Evolutionary conservation across 306 rosid genomes (phyloP).

Genomic region (Prunus armeniaca): DNA sequence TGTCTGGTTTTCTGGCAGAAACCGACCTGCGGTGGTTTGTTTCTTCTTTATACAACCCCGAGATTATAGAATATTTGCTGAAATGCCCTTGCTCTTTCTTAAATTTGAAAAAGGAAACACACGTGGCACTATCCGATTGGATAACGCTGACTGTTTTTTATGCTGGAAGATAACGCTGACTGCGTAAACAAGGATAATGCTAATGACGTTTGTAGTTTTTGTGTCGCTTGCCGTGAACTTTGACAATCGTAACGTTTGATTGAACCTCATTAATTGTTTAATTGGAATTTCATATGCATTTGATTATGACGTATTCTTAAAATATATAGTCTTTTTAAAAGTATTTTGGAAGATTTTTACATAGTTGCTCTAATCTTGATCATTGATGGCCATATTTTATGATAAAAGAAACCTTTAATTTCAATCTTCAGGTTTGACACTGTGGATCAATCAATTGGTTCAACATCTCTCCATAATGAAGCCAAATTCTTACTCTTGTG

Average conservation of each 20-base stretch:
- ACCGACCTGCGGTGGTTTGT: neutral
- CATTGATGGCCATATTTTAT: neutral
- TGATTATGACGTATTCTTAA: neutral
- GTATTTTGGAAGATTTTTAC: neutral
- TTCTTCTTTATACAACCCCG: neutral
- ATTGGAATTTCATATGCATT: neutral
- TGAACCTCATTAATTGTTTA: neutral
- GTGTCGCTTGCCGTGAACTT: neutral
- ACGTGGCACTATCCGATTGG: neutral
- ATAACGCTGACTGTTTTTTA: neutral
- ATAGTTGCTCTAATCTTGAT: neutral
- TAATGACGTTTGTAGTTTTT: neutral
- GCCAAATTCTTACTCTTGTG: no score
- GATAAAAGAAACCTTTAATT: neutral
- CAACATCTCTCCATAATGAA: no score
- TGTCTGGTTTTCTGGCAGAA: neutral
- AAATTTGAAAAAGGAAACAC: neutral
- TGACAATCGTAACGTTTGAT: conserved; percentile 1
- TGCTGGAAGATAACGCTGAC: neutral
- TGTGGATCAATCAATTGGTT: no score
- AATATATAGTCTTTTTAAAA: neutral
- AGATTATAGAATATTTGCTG: neutral
- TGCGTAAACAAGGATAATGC: neutral
- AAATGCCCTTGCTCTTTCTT: neutral
- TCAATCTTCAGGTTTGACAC: no score